Evolutionary conservation across 1,139 yeast species (phyloP).

Genomic region (Diutina rugosa): DNA sequence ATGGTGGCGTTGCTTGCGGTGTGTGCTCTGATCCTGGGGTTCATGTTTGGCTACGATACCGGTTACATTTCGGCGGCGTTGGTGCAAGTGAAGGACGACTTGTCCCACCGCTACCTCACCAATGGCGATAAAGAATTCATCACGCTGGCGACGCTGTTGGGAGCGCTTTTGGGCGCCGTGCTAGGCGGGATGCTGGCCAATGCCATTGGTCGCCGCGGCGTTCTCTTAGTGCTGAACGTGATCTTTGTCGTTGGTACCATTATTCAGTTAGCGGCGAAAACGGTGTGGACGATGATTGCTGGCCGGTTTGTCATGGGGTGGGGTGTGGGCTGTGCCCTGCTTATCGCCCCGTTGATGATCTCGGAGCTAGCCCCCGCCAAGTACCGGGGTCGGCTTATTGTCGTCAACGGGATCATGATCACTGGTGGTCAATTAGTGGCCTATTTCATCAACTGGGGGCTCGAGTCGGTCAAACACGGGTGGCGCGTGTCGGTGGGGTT

Average conservation of each 20-base stretch:
- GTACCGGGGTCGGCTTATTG: slow-evolving; percentile 78
- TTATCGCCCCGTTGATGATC: slow-evolving; percentile 82
- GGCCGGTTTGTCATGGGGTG: slow-evolving; percentile 91
- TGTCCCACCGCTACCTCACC: slow-evolving; percentile 35
- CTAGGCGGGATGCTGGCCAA: slow-evolving; percentile 76
- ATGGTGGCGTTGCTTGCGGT: not conserved
- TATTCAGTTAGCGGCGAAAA: slow-evolving; percentile 65
- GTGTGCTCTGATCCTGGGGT: slow-evolving; percentile 54
- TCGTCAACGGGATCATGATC: slow-evolving; percentile 54
- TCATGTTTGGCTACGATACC: slow-evolving; percentile 94
- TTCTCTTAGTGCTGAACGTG: slow-evolving; percentile 66
- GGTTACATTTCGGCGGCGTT: slow-evolving; percentile 91
- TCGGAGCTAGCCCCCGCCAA: slow-evolving; percentile 87
- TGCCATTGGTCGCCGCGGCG: slow-evolving; percentile 67
- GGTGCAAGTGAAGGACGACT: slow-evolving; percentile 70
- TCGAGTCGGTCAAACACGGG: slow-evolving; percentile 60
- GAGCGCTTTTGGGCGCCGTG: slow-evolving; percentile 72
- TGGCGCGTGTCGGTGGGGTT: slow-evolving; percentile 91
- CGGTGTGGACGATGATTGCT: slow-evolving; percentile 82
- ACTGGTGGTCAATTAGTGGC: slow-evolving; percentile 92
- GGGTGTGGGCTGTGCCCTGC: slow-evolving; percentile 91
- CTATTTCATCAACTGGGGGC: slow-evolving; percentile 87
- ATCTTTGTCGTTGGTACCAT: slow-evolving; percentile 75
- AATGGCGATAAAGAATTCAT: slow-evolving; percentile 77
- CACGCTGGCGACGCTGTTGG: slow-evolving; percentile 91